Base-by-base conservation (phyloP, 768 basidiomycete genomes). In the Mycena pura region DNA sequence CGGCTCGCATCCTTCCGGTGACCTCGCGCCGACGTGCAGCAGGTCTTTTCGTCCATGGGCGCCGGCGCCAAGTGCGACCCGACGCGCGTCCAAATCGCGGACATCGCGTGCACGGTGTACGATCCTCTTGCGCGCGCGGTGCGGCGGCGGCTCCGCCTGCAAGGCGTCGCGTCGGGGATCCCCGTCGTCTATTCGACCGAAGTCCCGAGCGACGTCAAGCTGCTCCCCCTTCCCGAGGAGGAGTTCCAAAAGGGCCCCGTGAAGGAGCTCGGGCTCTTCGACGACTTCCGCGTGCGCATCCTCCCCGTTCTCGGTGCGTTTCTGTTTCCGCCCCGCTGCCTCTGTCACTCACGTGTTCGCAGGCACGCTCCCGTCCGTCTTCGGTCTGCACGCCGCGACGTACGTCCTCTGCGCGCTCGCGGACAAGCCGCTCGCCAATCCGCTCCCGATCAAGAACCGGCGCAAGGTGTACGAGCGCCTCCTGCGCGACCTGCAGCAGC, bases 161-260 rank as follows among this genome's bases (percentile, higher is more conserved):
- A 81, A 24, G 87, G 86, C n/a, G 80, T 87, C 34, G 69, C 82
- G 19, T 85, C 82, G 25, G 86, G 89, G 10, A 91, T 92, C 54
- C 91, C 93, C 6, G 95, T 96, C 11, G 94, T 98, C 11, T 99
- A 96, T 76, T 96, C 95, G 4, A 97, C 96, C 11, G 97, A 99
- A 73, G 91, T 93, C 8, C 95, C 95, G 0, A 83, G 90, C 3
- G 90, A 95, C 60, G 86, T 99, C 53, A 91, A 91, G 67, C 80
- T 99, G 3, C 84, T 98, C 11, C 97, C 96, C 3, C 80, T 99
- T 0, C 86, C 93, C 0, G 94, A 97, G 57, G 92, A 95, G 65
- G 95, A 99, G 74, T 96, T 95, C 72, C 78, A 89, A 67, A 94
- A 91, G 72, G 97, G 96, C 3, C 77, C 87, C 14, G 90, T 98